These are phyloP conservation scores for Macrolepiota fuliginosa DNA, from an alignment of 768 basidiomycete species.

Conservation along the genomic window DNA sequence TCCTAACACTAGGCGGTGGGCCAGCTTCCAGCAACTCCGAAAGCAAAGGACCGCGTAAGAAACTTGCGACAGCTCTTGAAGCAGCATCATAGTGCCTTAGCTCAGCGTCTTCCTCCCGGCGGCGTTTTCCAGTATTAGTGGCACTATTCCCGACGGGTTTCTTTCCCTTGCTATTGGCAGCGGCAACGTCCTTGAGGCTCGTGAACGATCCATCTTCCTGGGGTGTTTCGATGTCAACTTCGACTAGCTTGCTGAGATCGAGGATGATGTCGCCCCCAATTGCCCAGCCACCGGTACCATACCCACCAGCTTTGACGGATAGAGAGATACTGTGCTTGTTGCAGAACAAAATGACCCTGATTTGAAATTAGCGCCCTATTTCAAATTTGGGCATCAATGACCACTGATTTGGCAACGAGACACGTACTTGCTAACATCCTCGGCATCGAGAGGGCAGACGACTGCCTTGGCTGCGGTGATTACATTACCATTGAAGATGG, in stretches of 20 bases:
- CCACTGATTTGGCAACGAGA: conserved; percentile 8
- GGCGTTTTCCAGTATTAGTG: conserved; percentile 43
- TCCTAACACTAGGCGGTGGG: conserved; percentile 30
- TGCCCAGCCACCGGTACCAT: conserved; percentile 88
- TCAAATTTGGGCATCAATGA: neutral
- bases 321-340: conserved; percentile 64
- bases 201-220: conserved; percentile 52
- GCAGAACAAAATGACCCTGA: conserved; percentile 73
- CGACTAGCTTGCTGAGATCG: conserved; percentile 69
- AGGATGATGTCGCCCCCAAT: conserved; percentile 84
- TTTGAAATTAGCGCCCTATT: neutral
- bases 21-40: conserved; percentile 22
- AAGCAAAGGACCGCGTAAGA: conserved; percentile 39
- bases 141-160: conserved; percentile 19
- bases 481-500: conserved; percentile 79
- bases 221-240: conserved; percentile 67
- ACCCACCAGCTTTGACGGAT: conserved; percentile 88
- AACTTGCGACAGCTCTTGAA: conserved; percentile 51
- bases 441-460: conserved; percentile 71
- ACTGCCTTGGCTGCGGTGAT: conserved; percentile 58
- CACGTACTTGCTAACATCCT: conserved; percentile 77
- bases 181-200: conserved; percentile 54
- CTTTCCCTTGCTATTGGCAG: conserved; percentile 56
- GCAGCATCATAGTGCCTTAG: conserved; percentile 54
- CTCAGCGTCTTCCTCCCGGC: conserved; percentile 51